These are phyloP conservation scores for Heterobasidion parviporum DNA, from an alignment of 1,284 basidiomycete genomes.

Conservation along the genomic window DNA sequence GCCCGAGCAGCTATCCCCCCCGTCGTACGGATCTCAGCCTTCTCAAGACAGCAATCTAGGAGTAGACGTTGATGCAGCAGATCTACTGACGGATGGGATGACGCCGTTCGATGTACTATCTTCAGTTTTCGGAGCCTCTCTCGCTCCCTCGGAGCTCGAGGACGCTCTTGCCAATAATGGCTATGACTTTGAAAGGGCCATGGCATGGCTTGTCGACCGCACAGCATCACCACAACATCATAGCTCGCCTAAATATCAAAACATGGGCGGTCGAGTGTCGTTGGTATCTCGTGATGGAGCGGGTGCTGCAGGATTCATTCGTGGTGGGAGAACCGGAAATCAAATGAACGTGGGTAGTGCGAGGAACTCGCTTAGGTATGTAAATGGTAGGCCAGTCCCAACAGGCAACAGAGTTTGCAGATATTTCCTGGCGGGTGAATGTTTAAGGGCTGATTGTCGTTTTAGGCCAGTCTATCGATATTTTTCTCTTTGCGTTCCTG, in stretches of 20 bases:
- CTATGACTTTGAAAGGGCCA: constrained; percentile 92
- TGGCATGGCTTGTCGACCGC: constrained; percentile 86
- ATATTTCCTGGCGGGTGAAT: constrained; percentile 96
- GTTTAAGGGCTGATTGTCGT: constrained; percentile 90
- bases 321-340: constrained; percentile 39
- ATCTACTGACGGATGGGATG: constrained; percentile 80
- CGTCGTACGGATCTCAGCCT: constrained; percentile 4
- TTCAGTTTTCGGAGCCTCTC: constrained; percentile 84
- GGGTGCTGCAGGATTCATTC: constrained; percentile 20
- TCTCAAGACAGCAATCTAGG: constrained; percentile 35
- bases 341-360: constrained; percentile 27
- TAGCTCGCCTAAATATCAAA: constrained; percentile 41
- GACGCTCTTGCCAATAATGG: constrained; percentile 83
- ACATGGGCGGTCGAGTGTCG: constrained; percentile 55
- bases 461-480: constrained; percentile 66
- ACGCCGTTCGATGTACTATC: constrained; percentile 94
- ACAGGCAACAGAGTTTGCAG: constrained; percentile 80
- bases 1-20: constrained; percentile 8
- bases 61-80: constrained; percentile 35
- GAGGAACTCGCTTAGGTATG: constrained; percentile 38
- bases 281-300: constrained; percentile 47
- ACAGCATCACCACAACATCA: constrained; percentile 38
- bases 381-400: constrained; percentile 49
- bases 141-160: constrained; percentile 87
- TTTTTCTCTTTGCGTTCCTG: constrained; percentile 1